Evolutionary conservation across 1,284 basidiomycete species (phyloP).

Genomic region (Microbotryum intermedium): DNA sequence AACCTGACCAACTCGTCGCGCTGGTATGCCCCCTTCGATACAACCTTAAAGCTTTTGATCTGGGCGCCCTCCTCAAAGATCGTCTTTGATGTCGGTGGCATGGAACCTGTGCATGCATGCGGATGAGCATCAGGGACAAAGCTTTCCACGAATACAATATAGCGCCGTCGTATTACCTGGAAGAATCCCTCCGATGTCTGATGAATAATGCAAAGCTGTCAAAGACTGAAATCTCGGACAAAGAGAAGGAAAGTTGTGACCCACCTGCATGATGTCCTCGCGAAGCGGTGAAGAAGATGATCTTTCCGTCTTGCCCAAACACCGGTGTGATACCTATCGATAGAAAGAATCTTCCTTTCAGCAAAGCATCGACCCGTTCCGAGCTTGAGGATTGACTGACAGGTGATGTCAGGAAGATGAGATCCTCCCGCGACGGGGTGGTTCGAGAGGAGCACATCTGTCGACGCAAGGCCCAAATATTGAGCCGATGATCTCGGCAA

Average conservation of each 20-base stretch:
- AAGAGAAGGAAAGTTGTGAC: conserved; percentile 26
- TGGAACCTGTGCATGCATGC: conserved; percentile 36
- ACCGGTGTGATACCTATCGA: conserved; percentile 62
- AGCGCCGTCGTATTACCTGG: conserved; percentile 44
- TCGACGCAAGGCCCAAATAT: conserved; percentile 36
- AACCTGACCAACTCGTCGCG: conserved; percentile 61
- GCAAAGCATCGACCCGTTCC: not conserved
- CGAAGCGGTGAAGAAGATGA: conserved; percentile 87
- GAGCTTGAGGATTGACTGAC: not conserved
- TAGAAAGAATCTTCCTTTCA: conserved; percentile 68
- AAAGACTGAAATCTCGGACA: not conserved
- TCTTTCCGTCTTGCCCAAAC: conserved; percentile 52
- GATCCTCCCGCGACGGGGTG: conserved; percentile 47
- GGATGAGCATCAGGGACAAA: not conserved
- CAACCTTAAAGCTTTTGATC: conserved; percentile 81
- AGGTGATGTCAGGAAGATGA: conserved; percentile 45
- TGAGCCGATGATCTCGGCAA: conserved; percentile 8
- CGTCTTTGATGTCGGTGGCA: conserved; percentile 85
- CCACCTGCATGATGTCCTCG: conserved; percentile 68
- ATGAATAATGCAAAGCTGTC: not conserved
- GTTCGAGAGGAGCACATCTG: conserved; percentile 46
- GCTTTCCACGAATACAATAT: not conserved
- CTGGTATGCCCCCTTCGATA: conserved; percentile 72
- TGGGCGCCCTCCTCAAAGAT: conserved; percentile 91
- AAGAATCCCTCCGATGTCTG: conserved; percentile 52